A percentile compares a stretch with the other conserved stretches of the same genome.
Evolutionary conservation across 169 alveolate species (phyloP).

Genomic region (Sarcocystis neurona): DNA sequence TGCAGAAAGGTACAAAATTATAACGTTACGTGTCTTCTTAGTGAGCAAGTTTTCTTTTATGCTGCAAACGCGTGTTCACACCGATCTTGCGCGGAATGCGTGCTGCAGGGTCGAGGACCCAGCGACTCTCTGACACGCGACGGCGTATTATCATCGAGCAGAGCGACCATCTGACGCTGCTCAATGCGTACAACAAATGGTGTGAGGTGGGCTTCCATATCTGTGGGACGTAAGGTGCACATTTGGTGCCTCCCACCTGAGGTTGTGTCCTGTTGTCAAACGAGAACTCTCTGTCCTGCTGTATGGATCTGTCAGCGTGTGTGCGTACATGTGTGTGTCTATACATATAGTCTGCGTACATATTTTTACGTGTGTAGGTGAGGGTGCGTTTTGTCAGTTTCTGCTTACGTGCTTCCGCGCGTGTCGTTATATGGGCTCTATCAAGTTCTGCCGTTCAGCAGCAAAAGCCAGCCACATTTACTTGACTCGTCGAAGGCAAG

Average conservation of each 20-base stretch:
- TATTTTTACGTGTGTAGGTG: too few relatives aligned
- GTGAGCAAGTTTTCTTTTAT: neutral
- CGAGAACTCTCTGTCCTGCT: neutral
- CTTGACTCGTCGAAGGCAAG: too few relatives aligned
- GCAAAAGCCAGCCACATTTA: too few relatives aligned
- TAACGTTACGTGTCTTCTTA: neutral
- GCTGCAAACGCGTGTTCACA: neutral
- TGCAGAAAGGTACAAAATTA: too few relatives aligned
- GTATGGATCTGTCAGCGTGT: too few relatives aligned
- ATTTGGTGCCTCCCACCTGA: too few relatives aligned
- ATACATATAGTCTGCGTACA: neutral
- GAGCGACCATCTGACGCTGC: conserved; percentile 98
- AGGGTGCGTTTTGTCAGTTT: too few relatives aligned
- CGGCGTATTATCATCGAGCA: conserved; percentile 83
- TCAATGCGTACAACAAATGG: conserved; percentile 98
- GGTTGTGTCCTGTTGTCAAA: neutral
- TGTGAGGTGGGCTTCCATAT: conserved; percentile 27
- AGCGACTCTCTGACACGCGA: conserved; percentile 2
- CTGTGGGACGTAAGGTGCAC: too few relatives aligned
- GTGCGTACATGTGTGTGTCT: neutral
- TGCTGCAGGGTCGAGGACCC: neutral
- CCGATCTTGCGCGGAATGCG: neutral
- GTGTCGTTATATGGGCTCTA: too few relatives aligned
- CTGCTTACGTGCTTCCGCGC: too few relatives aligned
- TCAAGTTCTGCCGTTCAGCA: too few relatives aligned